Base-by-base conservation (phyloP, 2,329 filamentous ascomycete species). In the Tothia fuscella region DNA sequence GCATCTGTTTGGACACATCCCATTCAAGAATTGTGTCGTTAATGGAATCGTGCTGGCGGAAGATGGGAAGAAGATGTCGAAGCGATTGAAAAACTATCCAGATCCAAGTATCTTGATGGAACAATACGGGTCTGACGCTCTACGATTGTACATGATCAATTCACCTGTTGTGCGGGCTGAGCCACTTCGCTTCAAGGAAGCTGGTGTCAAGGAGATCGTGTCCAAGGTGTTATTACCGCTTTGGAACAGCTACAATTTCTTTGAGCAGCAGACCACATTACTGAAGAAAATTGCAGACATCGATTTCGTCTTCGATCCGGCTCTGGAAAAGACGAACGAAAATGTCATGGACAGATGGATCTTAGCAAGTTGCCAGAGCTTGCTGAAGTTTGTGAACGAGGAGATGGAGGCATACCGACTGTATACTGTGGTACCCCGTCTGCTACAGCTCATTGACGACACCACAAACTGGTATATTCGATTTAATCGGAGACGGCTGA, bases 391-490 rank as follows among this genome's bases (percentile, higher is more conserved):
- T 56, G 85, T 95, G 41, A 89, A 96, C 57, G 70, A 83, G 52
- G 89, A 96, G 64, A 96, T 96, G 89, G 71, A 72, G 40, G 78
- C 77, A 69, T 70, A 73, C 71, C 61, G 53, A 45, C 53, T 68
- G 24, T 96, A 95, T 62, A 96, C 88, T 1, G 89, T 96, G 33
- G 87, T 94, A 33, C 88, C 88, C 6, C 74, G 83, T 48, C 66
- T 96, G 46, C 72, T 93, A 14, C 74, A 73, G 26, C 73, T 93
- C 54, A 93, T 95, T 49, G 89, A 95, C 55, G 87, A 93, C 63
- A 87, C 84, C 3, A 95, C 88, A n/a, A 96, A 96, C 63, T 95
- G 88, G 88, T 95, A 95, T 64, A 95, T 95, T 59, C 76, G 87
- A 47, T 93, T 94, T 68, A 95, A 95, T 68, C 76, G 88, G 42